phyloP scores from a whole-genome alignment of 2,329 filamentous ascomycete genomes.

The Sarocladiaceae sp. region DNA sequence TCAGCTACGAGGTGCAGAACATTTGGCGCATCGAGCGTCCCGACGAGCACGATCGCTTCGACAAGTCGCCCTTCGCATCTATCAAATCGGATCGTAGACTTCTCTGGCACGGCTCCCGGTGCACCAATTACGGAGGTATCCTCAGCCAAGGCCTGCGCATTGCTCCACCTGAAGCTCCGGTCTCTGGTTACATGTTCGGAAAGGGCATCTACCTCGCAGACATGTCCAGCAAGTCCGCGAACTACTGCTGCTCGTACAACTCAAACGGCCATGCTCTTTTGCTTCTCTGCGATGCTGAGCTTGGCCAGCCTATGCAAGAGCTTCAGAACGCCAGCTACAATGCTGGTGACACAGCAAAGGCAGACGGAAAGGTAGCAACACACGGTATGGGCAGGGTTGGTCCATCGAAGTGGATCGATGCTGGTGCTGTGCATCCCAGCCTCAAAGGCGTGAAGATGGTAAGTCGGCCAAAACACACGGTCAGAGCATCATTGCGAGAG shows the following conservation, averaged over 20 bases:
- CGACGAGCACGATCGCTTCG: constrained; percentile 68
- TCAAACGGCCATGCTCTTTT: constrained; percentile 70
- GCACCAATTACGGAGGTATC: constrained; percentile 84
- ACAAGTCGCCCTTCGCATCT: constrained; percentile 48
- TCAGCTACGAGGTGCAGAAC: constrained; percentile 58
- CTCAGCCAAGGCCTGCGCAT: constrained; percentile 86
- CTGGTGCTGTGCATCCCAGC: constrained; percentile 56
- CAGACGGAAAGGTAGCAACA: constrained; percentile 59
- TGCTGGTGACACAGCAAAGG: constrained; percentile 60
- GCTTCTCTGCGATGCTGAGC: constrained; percentile 73
- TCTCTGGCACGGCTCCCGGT: constrained; percentile 82
- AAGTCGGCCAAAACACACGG: constrained; percentile 23
- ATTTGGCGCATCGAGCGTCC: constrained; percentile 80
- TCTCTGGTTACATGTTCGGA: constrained; percentile 81
- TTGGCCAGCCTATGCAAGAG: constrained; percentile 70
- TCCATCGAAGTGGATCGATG: constrained; percentile 73
- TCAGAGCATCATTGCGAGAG: neutral
- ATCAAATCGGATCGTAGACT: constrained; percentile 64
- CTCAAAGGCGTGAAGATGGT: constrained; percentile 69
- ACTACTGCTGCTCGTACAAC: constrained; percentile 62
- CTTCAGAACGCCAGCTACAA: constrained; percentile 53
- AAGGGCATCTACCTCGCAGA: constrained; percentile 89
- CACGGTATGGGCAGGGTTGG: constrained; percentile 64
- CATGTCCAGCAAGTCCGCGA: constrained; percentile 77
- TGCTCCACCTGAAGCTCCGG: constrained; percentile 78